phyloP scores from a whole-genome alignment of 2,329 filamentous ascomycete species.

The Aspergillus fructus region DNA sequence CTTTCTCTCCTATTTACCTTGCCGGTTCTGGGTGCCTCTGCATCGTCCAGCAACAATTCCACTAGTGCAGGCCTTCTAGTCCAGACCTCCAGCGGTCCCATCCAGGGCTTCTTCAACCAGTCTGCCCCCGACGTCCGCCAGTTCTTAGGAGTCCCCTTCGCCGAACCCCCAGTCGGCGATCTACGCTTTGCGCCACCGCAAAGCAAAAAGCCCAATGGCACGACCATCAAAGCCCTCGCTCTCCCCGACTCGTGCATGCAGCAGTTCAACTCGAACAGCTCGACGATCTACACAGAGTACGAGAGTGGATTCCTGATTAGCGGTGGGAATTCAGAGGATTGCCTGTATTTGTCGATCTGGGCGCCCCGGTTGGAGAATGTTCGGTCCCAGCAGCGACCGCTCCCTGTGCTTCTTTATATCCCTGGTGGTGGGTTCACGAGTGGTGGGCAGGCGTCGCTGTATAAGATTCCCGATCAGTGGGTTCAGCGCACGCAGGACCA shows the following conservation, averaged over 20 bases:
- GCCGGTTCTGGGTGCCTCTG: too few relatives aligned
- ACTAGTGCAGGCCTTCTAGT: neutral
- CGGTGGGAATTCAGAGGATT: slow-evolving; percentile 39
- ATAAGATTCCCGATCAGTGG: slow-evolving; percentile 46
- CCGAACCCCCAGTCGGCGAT: slow-evolving; percentile 18
- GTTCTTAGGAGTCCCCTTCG: slow-evolving; percentile 23
- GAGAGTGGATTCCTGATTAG: slow-evolving; percentile 20
- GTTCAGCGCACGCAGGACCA: slow-evolving; percentile 31
- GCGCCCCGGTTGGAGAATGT: slow-evolving; percentile 24
- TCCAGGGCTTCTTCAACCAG: neutral
- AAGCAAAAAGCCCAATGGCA: neutral
- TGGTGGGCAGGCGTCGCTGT: slow-evolving; percentile 48
- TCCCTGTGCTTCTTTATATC: slow-evolving; percentile 52
- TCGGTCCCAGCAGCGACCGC: neutral
- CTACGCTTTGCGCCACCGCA: slow-evolving; percentile 18
- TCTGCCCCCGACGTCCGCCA: slow-evolving; percentile 1
- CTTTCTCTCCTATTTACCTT: too few relatives aligned
- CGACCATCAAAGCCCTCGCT: neutral
- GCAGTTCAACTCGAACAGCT: neutral
- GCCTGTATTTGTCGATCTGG: slow-evolving; percentile 45
- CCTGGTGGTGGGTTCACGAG: slow-evolving; percentile 50
- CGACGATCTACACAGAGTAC: neutral
- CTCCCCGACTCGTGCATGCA: slow-evolving; percentile 10
- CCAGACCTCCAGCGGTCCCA: neutral
- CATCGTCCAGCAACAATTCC: too few relatives aligned